Evolutionary conservation across 148 eudicot genomes (phyloP), one percentile per base, ranked within the genome.

Genomic region (Pouteria glomerata): DNA sequence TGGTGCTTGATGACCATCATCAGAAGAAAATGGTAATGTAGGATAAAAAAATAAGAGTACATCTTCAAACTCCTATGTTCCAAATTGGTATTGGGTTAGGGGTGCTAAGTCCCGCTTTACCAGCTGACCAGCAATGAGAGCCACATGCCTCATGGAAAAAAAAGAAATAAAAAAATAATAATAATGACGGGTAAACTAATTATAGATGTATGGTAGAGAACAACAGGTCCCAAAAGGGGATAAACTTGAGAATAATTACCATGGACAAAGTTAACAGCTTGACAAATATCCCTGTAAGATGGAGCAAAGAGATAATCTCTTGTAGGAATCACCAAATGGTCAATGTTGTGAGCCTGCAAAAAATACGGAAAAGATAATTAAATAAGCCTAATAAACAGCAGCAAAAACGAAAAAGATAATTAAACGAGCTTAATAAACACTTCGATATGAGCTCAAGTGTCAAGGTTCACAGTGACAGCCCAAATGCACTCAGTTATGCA

Each of bases 231-330:
- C 42, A 44, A 72, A 60, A 34, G 58, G 67, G 14, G 6, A 33
- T 34, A 30, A 61, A 71, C 52, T 44, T 61, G 31, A 23, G 67
- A 42, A 67, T 45, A 76, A 83, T 82, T 79, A 90, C 96, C 76
- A 65, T 88, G 93, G 80, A 90, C 86, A 79, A 90, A 90, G 60
- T 88, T 77, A 21, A 89, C 90, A 73, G 93, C 97, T 78, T 69
- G 83, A 77, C 78, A 79, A 41, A 91, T 89, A 82, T 91, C 91
- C 60, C 69, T 84, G 72, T 80, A 58, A 23, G 91, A 87, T 29
- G 97, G 94, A 78, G 97, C 97, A 79, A 91, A 91, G 33, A 87
- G 94, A 80, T 91, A 91, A 74, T 91, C 97, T 81, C 97, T 86
- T 3, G 97, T 91, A 51, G 97, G 91, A 83, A 91, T 88, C 79